Evolutionary conservation across 352 stramenopile genomes (phyloP), one percentile per base, ranked within the genome.

Genomic region (Detonula confervacea): DNA sequence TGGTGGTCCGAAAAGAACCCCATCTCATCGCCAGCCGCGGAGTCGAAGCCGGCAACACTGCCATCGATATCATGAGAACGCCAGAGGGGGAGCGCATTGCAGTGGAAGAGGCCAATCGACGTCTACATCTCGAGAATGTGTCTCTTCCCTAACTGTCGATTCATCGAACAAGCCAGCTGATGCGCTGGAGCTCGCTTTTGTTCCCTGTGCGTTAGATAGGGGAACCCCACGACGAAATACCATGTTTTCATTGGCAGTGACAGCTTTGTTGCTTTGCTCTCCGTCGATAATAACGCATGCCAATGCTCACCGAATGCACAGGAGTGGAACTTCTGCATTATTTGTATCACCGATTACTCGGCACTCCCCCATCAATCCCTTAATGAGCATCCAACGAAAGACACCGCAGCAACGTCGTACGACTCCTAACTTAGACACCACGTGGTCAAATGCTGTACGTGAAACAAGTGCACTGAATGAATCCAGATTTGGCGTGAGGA

Each of bases 401-500:
- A 39, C 46, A 35, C 62, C 62, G 11, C 29, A 30, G 24, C 22
- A 69, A 27, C 22, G 39, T 5, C 20, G 35, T 25, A 51, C 7
- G 9, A 67, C 24, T 29, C 18, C 16, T 46, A 14, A 35, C 29
- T 1, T 47, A 25, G 29, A 42, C 16, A 66, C 42, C 14, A 62
- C 61, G 20, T 80, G 72, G 72, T 80, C 72, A 8, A 80, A 74
- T 49, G 63, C 72, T 1, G 72, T 80, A 16, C 62, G 72, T 37
- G 55, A 80, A 49, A 80, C 49, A 47, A 75, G 46, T 54, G 63
- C 67, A 24, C 37, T 74, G 18, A 73, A 75, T 18, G 72, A 80
- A 71, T 80, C 72, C 39, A 74, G 72, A 66, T 83, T 92, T 37
- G 73, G 82, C 62, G 84, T 92, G 6, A 70, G 87, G 16, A 79